A percentile compares a stretch with the other conserved stretches of the same genome.
phyloP scores from a whole-genome alignment of 331 rosid genomes.

The Rhamnella rubrinervis region DNA sequence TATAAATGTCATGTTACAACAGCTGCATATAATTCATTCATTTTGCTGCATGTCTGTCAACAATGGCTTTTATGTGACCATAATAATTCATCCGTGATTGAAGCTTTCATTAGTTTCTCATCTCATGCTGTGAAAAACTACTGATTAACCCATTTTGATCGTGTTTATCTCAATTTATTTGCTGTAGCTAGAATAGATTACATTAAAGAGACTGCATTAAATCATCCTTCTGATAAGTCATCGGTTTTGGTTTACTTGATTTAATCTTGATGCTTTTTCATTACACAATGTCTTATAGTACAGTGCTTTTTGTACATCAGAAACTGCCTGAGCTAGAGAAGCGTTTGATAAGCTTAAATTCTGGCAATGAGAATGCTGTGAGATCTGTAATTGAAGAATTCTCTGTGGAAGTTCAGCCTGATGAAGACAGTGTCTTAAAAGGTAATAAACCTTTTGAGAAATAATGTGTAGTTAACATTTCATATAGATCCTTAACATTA shows the following conservation, averaged over 20 bases:
- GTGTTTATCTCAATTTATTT: neutral
- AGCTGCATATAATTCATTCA: no score
- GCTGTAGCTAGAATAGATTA: neutral
- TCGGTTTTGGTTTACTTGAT: constrained; percentile 1
- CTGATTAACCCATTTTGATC: no score
- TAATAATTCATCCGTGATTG: no score
- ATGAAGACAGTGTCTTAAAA: constrained; percentile 71
- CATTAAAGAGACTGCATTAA: neutral
- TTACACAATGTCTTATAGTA: constrained; percentile 1
- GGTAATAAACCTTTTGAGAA: constrained; percentile 37
- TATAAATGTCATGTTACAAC: no score
- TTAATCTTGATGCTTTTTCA: neutral
- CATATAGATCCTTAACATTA: constrained; percentile 5
- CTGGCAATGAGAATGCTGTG: constrained; percentile 66
- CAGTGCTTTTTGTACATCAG: constrained; percentile 37
- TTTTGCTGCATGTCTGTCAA: no score
- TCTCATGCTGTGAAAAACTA: no score
- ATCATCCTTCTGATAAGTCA: neutral
- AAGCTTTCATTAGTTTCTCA: no score
- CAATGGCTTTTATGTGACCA: no score
- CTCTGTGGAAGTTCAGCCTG: constrained; percentile 56
- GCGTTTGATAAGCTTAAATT: constrained; percentile 64
- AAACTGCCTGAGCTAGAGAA: constrained; percentile 74
- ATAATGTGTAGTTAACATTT: constrained; percentile 8
- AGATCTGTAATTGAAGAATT: constrained; percentile 77